A percentile compares a stretch with the other conserved stretches of the same genome.
Evolutionary conservation across 129 eudicot genomes (phyloP).

Genomic region (Calendula officinalis): DNA sequence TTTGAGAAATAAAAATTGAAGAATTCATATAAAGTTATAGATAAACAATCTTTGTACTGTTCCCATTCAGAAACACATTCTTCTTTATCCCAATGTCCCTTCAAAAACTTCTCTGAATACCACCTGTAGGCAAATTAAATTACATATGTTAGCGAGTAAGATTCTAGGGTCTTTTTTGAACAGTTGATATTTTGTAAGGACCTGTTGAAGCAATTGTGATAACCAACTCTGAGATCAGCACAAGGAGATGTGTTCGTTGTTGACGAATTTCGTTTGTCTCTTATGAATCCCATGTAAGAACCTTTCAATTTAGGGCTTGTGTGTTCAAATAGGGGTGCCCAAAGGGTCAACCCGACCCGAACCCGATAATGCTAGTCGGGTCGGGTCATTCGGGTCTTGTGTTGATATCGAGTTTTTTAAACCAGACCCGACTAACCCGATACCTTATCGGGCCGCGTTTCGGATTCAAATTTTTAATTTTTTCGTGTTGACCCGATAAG

Average conservation of each 20-base stretch:
- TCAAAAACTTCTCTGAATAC: slow-evolving; percentile 90
- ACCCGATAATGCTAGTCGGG: too few species aligned
- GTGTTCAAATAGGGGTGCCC: slow-evolving; percentile 3
- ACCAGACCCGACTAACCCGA: too few species aligned
- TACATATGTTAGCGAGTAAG: not conserved
- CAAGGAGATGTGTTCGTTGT: slow-evolving; percentile 83
- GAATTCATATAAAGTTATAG: slow-evolving; percentile 70
- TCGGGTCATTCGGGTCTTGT: too few species aligned
- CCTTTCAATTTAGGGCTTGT: not conserved
- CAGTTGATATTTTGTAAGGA: not conserved
- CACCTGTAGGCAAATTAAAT: slow-evolving; percentile 45
- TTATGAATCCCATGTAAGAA: slow-evolving; percentile 55
- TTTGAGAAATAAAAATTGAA: too few species aligned
- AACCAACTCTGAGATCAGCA: slow-evolving; percentile 77
- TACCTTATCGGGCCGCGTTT: too few species aligned
- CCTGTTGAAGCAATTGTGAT: slow-evolving; percentile 92
- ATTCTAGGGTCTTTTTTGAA: not conserved
- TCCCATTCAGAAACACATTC: slow-evolving; percentile 91
- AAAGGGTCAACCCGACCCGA: too few species aligned
- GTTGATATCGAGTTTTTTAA: too few species aligned
- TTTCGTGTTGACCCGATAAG: too few species aligned
- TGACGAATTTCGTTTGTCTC: slow-evolving; percentile 42
- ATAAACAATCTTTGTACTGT: slow-evolving; percentile 78
- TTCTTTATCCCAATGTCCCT: slow-evolving; percentile 85
- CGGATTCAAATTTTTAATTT: too few species aligned